Evolutionary conservation across 106 monocot species (phyloP).

Genomic region (Allium fistulosum): DNA sequence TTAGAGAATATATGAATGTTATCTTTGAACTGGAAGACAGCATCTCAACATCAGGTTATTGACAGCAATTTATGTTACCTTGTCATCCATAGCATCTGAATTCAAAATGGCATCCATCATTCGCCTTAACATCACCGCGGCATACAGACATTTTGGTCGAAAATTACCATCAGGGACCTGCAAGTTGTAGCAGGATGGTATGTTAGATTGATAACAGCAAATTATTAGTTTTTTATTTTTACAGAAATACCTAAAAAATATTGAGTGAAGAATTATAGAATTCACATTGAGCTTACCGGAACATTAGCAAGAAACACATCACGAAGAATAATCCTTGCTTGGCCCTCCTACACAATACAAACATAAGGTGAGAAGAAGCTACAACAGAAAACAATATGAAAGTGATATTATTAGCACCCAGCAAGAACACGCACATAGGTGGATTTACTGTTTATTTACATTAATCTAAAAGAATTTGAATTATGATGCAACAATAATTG

Average conservation of each 20-base stretch:
- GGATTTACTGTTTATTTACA: no score
- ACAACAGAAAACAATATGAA: not conserved
- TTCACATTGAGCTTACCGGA: slow-evolving; percentile 37
- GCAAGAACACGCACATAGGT: not conserved
- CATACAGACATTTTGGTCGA: slow-evolving; percentile 80
- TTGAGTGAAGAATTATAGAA: not conserved
- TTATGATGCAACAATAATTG: no score
- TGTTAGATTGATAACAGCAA: not conserved
- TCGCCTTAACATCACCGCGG: slow-evolving; percentile 93
- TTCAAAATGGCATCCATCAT: slow-evolving; percentile 96
- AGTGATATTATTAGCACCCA: not conserved
- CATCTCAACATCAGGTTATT: no score
- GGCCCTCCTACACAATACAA: slow-evolving; percentile 47
- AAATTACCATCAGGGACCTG: slow-evolving; percentile 58
- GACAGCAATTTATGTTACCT: slow-evolving; percentile 19
- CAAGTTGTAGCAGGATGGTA: slow-evolving; percentile 4
- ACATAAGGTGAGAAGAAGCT: not conserved
- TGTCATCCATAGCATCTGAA: slow-evolving; percentile 88
- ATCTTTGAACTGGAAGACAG: no score
- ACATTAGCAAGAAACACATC: slow-evolving; percentile 97
- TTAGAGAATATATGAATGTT: no score
- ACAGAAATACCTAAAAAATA: not conserved
- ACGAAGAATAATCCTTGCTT: slow-evolving; percentile 52
- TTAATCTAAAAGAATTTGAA: no score
- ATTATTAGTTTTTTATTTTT: not conserved